Evolutionary conservation across 805 yeast species (phyloP), one percentile per base, ranked within the genome.

Genomic region (Zygoascus bituminiphila): DNA sequence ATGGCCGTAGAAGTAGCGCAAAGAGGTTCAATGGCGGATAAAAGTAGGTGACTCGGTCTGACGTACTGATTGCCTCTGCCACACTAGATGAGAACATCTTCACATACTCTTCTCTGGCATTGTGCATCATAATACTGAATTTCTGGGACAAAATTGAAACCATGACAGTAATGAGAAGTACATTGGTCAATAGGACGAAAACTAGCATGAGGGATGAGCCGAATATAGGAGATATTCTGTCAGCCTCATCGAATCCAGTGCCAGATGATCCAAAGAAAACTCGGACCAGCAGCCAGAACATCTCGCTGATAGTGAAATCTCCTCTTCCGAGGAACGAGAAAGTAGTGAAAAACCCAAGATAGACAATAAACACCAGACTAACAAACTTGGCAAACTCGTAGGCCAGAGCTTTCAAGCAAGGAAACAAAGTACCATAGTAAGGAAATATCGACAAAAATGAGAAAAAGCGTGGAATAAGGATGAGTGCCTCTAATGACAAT

Each of bases 61-160:
- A 57, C 2, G 62, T 63, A 14, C 62, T 56, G 42, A 62, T 60
- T 3, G 63, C 51, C 43, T 62, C 66, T 26, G 61, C 56, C 5
- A 62, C 67, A 1, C 57, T 54, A 4, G 62, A 54, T 2, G 66
- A 57, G 43, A 64, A 64, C 47, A 61, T 49, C 19, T 58, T 48
- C 25, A 56, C 51, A 43, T 63, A 63, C 44, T 63, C 66, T 47
- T 63, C 66, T n/a, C 61, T 41, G 36, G 68, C 68, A 45, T 62
- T 63, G 43, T 48, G 53, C 63, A 63, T 62, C 55, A 60, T 62
- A 25, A 43, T 51, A 36, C 61, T 55, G 53, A 64, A 63, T 38
- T 56, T 50, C 40, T 64, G 61, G 2, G 67, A 62, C 33, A 63
- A 49, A 37, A 63, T 62, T 15, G 67, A 64, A n/a, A 63, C 62